These are phyloP conservation scores for barley (Hordeum vulgare) DNA, from an alignment of 176 grass and related monocot species.

Conservation along the genomic window DNA sequence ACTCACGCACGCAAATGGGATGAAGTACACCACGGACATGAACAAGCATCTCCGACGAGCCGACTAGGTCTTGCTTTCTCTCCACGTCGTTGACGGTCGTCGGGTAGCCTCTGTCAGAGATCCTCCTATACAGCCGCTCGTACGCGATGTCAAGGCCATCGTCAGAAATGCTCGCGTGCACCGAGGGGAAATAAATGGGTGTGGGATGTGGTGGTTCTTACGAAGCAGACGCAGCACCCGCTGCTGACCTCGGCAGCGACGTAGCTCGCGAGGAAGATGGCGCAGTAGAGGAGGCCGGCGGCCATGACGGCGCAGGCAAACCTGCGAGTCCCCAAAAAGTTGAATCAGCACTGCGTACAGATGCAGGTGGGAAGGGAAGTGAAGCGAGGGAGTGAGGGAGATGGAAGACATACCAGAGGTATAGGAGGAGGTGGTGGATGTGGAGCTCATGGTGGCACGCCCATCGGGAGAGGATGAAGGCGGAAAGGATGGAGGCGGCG, in stretches of 20 bases:
- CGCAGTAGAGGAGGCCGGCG: constrained; percentile 32
- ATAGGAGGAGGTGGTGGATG: constrained; percentile 33
- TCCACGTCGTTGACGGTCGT: too few relatives aligned
- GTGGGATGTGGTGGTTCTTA: background rate
- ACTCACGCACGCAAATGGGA: too few relatives aligned
- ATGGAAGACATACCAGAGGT: constrained; percentile 26
- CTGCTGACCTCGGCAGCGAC: constrained; percentile 51
- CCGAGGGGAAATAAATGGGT: too few relatives aligned
- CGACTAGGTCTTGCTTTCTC: too few relatives aligned
- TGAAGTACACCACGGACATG: too few relatives aligned
- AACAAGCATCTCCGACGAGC: too few relatives aligned
- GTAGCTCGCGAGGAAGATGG: constrained; percentile 42
- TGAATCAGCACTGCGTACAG: too few relatives aligned
- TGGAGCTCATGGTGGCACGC: constrained; percentile 28
- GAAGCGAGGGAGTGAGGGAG: background rate
- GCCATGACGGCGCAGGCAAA: constrained; percentile 40
- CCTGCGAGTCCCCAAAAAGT: background rate
- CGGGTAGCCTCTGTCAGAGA: too few relatives aligned
- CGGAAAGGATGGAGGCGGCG: constrained; percentile 50
- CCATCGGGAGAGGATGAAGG: constrained; percentile 55
- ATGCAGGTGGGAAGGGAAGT: too few relatives aligned
- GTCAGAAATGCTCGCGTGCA: too few relatives aligned
- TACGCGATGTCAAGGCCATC: too few relatives aligned
- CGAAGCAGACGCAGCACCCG: constrained; percentile 42
- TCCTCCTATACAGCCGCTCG: too few relatives aligned